A percentile compares a stretch with the other conserved stretches of the same genome.
These are phyloP conservation scores for Cornus kousa DNA, from an alignment of 148 eudicot genomes.

Conservation along the genomic window DNA sequence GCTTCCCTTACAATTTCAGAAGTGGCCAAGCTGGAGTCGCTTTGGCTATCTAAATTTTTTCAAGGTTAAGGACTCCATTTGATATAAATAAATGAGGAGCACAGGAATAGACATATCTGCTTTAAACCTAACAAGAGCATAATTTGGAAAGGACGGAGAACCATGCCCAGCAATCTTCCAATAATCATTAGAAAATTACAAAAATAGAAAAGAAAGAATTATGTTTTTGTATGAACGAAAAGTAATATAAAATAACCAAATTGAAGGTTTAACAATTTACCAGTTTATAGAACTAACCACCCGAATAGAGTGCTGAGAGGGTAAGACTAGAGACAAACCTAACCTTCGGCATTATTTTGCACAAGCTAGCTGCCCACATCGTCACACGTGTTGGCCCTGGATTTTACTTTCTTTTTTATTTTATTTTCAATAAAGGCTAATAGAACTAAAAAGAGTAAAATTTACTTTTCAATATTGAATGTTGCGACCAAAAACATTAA, in stretches of 20 bases:
- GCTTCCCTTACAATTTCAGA: constrained; percentile 65
- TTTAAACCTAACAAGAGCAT: background rate
- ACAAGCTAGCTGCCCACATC: too few relatives aligned
- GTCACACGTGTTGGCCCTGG: too few relatives aligned
- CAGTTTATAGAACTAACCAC: too few relatives aligned
- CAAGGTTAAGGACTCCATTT: constrained; percentile 32
- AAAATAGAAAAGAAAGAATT: background rate
- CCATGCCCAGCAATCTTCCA: background rate
- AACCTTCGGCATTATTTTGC: too few relatives aligned
- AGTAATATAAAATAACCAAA: background rate
- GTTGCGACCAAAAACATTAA: background rate
- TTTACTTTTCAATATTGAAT: background rate
- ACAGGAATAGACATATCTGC: background rate
- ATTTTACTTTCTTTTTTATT: too few relatives aligned
- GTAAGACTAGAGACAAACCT: too few relatives aligned
- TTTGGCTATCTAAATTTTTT: constrained; percentile 70
- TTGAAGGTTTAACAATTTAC: background rate
- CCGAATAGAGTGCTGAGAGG: too few relatives aligned
- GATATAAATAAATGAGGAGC: background rate
- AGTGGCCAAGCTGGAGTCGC: constrained; percentile 69
- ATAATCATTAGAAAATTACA: background rate
- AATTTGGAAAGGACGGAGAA: constrained; percentile 1
- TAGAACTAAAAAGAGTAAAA: background rate
- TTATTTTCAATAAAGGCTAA: background rate
- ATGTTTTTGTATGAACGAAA: background rate